Percentiles rank a stretch among this genome's conserved stretches.
Evolutionary conservation across 441 rosid genomes (phyloP).

Genomic region (Breynia disticha): DNA sequence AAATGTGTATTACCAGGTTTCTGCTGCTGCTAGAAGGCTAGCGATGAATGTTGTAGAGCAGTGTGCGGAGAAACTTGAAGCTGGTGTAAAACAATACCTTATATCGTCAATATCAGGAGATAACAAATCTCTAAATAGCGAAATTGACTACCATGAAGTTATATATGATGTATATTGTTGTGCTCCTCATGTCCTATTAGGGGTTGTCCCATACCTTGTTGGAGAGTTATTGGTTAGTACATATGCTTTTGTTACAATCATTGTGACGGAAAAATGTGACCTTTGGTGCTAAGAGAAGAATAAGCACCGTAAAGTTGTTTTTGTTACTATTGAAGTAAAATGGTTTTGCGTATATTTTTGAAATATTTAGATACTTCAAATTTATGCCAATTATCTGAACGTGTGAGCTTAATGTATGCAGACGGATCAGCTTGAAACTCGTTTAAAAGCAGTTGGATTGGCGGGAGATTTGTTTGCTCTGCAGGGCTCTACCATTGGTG

Average conservation of each 20-base stretch:
- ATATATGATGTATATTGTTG: conserved; percentile 77
- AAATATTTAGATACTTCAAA: not conserved
- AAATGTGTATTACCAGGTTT: conserved; percentile 49
- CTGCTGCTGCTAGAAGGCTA: conserved; percentile 71
- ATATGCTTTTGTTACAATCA: conserved; percentile 4
- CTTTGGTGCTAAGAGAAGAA: too few relatives aligned
- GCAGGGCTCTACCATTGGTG: conserved; percentile 52
- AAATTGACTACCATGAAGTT: conserved; percentile 86
- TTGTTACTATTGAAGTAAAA: too few relatives aligned
- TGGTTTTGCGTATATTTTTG: too few relatives aligned
- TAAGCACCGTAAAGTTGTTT: not conserved
- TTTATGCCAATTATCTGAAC: conserved; percentile 16
- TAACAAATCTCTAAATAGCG: conserved; percentile 39
- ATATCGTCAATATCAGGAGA: conserved; percentile 90
- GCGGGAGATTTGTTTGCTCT: conserved; percentile 90
- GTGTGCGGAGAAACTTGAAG: conserved; percentile 86
- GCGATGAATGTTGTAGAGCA: conserved; percentile 87
- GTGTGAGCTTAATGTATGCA: conserved; percentile 30
- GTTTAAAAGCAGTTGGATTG: conserved; percentile 81
- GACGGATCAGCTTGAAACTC: conserved; percentile 88
- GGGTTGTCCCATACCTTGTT: conserved; percentile 87
- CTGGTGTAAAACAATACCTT: conserved; percentile 82
- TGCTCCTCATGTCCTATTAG: conserved; percentile 85
- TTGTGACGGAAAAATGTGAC: not conserved
- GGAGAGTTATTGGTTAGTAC: conserved; percentile 93